Conservation (phyloP, 257 asterid genomes). For the Cynanchum wilfordii region DNA sequence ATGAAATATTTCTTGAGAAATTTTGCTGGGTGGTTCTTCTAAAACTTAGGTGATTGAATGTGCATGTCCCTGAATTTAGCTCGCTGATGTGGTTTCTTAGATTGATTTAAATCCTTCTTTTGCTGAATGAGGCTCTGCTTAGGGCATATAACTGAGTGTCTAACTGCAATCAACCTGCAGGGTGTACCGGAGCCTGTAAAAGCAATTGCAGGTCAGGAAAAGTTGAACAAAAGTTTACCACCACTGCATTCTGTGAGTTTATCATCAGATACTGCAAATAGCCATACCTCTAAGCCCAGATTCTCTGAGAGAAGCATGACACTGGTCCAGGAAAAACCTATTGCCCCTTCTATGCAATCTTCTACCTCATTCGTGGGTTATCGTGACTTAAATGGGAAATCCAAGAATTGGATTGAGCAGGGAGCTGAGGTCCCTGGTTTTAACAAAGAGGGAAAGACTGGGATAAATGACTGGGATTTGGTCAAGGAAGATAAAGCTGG, state of each 20-base stretch:
- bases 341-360: slow-evolving; percentile 31
- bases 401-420: slow-evolving; percentile 26
- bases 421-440: slow-evolving; percentile 22
- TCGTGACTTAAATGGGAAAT: slow-evolving; percentile 30
- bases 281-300: slow-evolving; percentile 34
- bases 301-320: slow-evolving; percentile 61
- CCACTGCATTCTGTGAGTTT: slow-evolving; percentile 22
- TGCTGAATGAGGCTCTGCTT: background rate
- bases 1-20: too few relatives aligned
- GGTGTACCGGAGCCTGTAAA: slow-evolving; percentile 30
- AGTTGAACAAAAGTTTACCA: slow-evolving; percentile 20
- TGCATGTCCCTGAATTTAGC: background rate
- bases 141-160: background rate
- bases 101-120: background rate
- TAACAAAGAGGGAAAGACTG: slow-evolving; percentile 16
- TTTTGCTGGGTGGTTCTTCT: background rate
- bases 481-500: slow-evolving; percentile 21
- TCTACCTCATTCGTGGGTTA: slow-evolving; percentile 46
- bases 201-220: slow-evolving; percentile 15
- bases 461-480: slow-evolving; percentile 16
- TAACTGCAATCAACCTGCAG: slow-evolving; percentile 31
- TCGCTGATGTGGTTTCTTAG: background rate
- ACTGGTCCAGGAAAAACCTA: slow-evolving; percentile 38
- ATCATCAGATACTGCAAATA: slow-evolving; percentile 38
- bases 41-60: background rate